A percentile compares a stretch with the other conserved stretches of the same genome.
phyloP scores from a whole-genome alignment of 1,284 basidiomycete genomes.

The Rhodotorula sp. region DNA sequence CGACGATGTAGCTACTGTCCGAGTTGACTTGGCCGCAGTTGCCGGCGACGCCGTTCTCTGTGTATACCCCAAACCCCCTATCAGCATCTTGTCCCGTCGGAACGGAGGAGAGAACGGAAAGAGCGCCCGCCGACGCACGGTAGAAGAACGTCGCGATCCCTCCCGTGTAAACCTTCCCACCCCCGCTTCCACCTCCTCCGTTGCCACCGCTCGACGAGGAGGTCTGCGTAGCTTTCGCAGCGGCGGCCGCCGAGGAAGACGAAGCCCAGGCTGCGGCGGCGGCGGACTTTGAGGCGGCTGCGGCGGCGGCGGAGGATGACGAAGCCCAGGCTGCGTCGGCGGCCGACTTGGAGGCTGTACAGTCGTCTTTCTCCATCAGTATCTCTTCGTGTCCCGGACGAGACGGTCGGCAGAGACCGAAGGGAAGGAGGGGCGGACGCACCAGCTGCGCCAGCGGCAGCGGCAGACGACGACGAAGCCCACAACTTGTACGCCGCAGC shows the following conservation, averaged over 20 bases:
- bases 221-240: constrained; percentile 10
- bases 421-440: not conserved
- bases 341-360: constrained; percentile 11
- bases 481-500: too few relatives aligned
- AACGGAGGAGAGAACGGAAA: too few relatives aligned
- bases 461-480: constrained; percentile 17
- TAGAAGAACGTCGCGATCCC: not conserved
- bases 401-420: not conserved
- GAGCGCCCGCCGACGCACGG: too few relatives aligned
- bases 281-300: constrained; percentile 12
- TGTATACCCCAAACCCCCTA: not conserved
- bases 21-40: constrained; percentile 23
- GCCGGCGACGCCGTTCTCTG: constrained; percentile 26
- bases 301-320: not conserved
- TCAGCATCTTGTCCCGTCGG: not conserved
- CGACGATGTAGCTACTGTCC: constrained; percentile 20
- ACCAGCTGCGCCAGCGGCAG: constrained; percentile 15
- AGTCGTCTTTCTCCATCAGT: too few relatives aligned
- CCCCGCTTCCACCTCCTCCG: not conserved
- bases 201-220: not conserved
- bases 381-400: too few relatives aligned
- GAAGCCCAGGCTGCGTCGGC: constrained; percentile 25
- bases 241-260: constrained; percentile 12
- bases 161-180: constrained; percentile 10
- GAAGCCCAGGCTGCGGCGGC: constrained; percentile 25